These are phyloP conservation scores for Fusarium papillatum DNA, from an alignment of 2,329 filamentous ascomycete species.

Conservation along the genomic window DNA sequence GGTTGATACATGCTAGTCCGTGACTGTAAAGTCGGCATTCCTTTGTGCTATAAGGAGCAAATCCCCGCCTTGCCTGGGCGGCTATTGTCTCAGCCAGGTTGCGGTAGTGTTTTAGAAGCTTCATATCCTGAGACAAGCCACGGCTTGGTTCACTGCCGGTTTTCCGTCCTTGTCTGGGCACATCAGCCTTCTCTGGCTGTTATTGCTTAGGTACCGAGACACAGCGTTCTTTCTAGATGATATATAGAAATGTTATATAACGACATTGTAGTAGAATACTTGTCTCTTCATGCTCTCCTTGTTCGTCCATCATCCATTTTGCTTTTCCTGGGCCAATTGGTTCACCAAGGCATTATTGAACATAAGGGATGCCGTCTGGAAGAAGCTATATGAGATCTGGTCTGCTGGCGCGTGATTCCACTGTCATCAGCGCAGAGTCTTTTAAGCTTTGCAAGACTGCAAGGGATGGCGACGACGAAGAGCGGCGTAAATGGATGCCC, in stretches of 20 bases:
- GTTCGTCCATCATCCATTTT: neutral
- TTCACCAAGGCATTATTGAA: neutral
- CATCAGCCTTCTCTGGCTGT: neutral
- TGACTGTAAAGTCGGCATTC: neutral
- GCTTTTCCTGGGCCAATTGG: neutral
- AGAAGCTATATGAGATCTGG: neutral
- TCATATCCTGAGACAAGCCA: neutral
- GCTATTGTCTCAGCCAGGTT: neutral
- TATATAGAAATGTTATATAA: neutral
- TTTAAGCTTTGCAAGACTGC: neutral
- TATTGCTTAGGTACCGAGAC: neutral
- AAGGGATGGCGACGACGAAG: neutral
- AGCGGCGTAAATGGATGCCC: too few relatives aligned
- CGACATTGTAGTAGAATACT: neutral
- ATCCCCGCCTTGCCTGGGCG: neutral
- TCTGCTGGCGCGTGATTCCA: neutral
- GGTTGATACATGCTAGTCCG: constrained; percentile 47
- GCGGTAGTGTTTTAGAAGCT: neutral
- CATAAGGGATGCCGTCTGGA: neutral
- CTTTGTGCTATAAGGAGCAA: neutral
- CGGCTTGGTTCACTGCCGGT: neutral
- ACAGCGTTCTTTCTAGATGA: neutral
- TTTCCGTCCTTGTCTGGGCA: neutral
- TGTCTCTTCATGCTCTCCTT: neutral
- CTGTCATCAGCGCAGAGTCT: neutral